phyloP scores from a whole-genome alignment of 1,284 basidiomycete species.

The Heterobasidion irregulare region DNA sequence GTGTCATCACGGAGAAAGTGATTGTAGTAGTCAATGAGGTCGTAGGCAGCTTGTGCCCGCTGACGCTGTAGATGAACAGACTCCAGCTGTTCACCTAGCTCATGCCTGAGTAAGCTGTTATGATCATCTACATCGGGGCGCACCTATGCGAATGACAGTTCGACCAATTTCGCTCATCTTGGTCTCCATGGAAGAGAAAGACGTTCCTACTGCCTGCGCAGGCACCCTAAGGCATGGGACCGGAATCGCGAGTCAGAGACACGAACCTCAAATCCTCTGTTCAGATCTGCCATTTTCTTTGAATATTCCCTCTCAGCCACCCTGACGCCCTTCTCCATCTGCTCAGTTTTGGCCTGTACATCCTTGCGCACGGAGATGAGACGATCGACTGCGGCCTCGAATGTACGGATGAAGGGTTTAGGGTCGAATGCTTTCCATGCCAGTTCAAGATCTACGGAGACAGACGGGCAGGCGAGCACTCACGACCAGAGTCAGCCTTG shows the following conservation, averaged over 20 bases:
- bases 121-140: constrained; percentile 13
- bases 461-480: constrained; percentile 23
- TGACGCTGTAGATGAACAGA: constrained; percentile 89
- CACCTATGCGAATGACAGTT: constrained; percentile 91
- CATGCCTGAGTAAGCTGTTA: constrained; percentile 4
- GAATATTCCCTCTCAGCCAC: constrained; percentile 92
- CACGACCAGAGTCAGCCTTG: constrained; percentile 77
- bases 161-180: constrained; percentile 92
- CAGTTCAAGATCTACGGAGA: neutral
- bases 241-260: neutral
- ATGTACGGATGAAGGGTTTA: constrained; percentile 85
- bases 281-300: constrained; percentile 86
- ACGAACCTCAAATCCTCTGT: constrained; percentile 85
- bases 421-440: constrained; percentile 80
- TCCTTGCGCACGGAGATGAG: constrained; percentile 82
- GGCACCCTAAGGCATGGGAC: neutral
- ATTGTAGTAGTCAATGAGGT: constrained; percentile 94
- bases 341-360: constrained; percentile 82
- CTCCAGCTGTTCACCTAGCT: constrained; percentile 88
- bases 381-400: constrained; percentile 85
- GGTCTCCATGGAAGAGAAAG: constrained; percentile 79
- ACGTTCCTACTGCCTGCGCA: constrained; percentile 71
- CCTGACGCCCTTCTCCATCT: constrained; percentile 88
- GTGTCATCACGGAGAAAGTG: constrained; percentile 87
- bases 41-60: constrained; percentile 88